These are phyloP conservation scores for Nitzschia putrida DNA, from an alignment of 108 stramenopile genomes.

Conservation along the genomic window DNA sequence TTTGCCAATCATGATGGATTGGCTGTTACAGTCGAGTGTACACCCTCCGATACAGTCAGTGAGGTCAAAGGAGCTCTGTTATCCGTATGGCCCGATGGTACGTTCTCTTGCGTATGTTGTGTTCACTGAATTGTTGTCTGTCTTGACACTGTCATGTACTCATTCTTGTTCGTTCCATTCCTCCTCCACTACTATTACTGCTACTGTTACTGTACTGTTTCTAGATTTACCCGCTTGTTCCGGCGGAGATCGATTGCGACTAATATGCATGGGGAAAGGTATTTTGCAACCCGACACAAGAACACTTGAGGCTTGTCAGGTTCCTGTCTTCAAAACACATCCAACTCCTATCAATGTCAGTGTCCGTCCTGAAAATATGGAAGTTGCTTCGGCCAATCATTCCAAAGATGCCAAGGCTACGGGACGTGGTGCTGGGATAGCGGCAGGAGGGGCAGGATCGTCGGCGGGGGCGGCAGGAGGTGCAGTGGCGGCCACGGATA, in stretches of 20 bases:
- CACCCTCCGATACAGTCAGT: constrained; percentile 70
- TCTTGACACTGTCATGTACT: not conserved
- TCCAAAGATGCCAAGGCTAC: constrained; percentile 13
- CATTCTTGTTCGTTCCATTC: not conserved
- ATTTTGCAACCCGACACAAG: constrained; percentile 75
- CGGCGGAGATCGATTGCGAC: constrained; percentile 64
- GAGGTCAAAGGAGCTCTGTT: constrained; percentile 79
- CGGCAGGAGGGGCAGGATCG: not conserved
- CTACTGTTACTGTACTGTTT: too few species aligned
- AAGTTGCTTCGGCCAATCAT: constrained; percentile 16
- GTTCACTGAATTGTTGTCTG: not conserved
- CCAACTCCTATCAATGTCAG: constrained; percentile 86
- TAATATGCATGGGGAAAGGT: constrained; percentile 91
- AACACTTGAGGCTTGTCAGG: constrained; percentile 63
- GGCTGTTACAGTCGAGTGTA: constrained; percentile 74
- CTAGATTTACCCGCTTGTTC: constrained; percentile 65
- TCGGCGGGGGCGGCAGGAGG: not conserved
- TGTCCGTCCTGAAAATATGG: constrained; percentile 52
- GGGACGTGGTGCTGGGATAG: constrained; percentile 15
- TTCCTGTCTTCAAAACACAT: constrained; percentile 87
- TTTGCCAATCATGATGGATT: constrained; percentile 85
- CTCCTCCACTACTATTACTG: constrained; percentile 5
- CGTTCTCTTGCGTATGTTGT: not conserved
- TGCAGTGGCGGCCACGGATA: not conserved
- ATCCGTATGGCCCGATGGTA: constrained; percentile 84